phyloP scores from a whole-genome alignment of 371 early-diverging fungal genomes.

The Mortierella sp. region DNA sequence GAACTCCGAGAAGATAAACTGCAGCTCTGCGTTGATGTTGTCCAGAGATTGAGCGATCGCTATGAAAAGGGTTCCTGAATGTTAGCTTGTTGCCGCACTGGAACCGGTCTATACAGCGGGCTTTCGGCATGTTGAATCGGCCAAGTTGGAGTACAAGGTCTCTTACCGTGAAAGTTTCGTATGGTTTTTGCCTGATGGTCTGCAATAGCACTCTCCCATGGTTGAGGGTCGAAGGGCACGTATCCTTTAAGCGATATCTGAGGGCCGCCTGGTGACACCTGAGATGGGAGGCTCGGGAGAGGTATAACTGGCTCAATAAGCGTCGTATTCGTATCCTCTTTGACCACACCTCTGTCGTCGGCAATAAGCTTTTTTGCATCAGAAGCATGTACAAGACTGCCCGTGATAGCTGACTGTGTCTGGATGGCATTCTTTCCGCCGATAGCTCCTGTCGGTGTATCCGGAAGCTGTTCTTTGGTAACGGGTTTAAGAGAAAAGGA shows the following conservation, averaged over 20 bases:
- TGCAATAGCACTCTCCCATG: conserved; percentile 4
- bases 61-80: background rate
- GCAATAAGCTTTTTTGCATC: no score
- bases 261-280: background rate
- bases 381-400: no score
- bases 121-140: no score
- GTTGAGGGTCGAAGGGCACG: conserved; percentile 14
- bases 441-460: no score
- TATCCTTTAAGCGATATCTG: background rate
- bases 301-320: background rate
- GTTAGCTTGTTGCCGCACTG: background rate
- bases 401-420: no score
- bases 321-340: background rate
- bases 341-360: no score
- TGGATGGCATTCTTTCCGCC: no score
- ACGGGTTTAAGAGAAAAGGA: no score
- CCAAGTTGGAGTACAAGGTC: no score
- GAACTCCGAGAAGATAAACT: conserved; percentile 32
- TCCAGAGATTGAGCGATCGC: conserved; percentile 20
- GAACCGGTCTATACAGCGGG: background rate
- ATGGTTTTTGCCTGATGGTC: conserved; percentile 17
- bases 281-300: background rate
- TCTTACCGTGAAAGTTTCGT: conserved; percentile 20
- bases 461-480: no score
- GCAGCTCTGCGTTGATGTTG: conserved; percentile 26